These are phyloP conservation scores for Pseudogymnoascus sp. DNA, from an alignment of 2,329 filamentous ascomycete genomes.

Conservation along the genomic window DNA sequence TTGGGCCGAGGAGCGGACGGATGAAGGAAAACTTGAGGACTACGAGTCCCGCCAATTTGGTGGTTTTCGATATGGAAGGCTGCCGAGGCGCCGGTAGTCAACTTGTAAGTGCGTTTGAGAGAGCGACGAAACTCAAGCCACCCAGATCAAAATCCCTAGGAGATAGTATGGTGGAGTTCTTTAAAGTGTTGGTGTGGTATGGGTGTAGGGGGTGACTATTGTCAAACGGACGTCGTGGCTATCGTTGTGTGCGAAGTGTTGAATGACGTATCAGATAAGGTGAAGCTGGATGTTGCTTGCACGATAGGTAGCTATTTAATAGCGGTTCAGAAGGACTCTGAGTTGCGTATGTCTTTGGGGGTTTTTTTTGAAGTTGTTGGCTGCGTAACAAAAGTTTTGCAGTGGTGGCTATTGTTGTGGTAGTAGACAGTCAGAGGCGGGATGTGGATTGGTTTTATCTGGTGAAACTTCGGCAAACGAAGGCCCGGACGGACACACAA, in stretches of 20 bases:
- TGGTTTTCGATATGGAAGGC: slow-evolving; percentile 42
- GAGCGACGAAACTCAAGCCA: slow-evolving; percentile 6
- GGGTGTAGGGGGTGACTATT: neutral
- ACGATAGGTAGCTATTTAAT: neutral
- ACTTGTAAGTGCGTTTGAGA: neutral
- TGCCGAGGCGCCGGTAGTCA: slow-evolving; percentile 26
- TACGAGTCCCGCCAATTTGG: slow-evolving; percentile 90
- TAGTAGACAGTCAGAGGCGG: slow-evolving; percentile 1
- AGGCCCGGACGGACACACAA: neutral
- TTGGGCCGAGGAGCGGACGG: slow-evolving; percentile 86
- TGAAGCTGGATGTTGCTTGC: neutral
- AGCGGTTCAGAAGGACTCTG: slow-evolving; percentile 10
- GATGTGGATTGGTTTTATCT: slow-evolving; percentile 5
- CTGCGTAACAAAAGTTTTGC: slow-evolving; percentile 7
- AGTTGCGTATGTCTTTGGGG: neutral
- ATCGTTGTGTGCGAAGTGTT: neutral
- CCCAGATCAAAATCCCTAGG: neutral
- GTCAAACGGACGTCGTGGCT: neutral
- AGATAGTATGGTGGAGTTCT: slow-evolving; percentile 7
- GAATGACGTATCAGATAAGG: slow-evolving; percentile 2
- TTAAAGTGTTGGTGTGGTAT: neutral
- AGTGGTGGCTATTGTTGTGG: slow-evolving; percentile 7
- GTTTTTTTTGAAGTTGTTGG: neutral
- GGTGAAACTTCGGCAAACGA: slow-evolving; percentile 5
- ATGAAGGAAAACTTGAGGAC: slow-evolving; percentile 64